A percentile compares a stretch with the other conserved stretches of the same genome.
Evolutionary conservation across 169 alveolate species (phyloP).

Genomic region (Plasmodium relictum): DNA sequence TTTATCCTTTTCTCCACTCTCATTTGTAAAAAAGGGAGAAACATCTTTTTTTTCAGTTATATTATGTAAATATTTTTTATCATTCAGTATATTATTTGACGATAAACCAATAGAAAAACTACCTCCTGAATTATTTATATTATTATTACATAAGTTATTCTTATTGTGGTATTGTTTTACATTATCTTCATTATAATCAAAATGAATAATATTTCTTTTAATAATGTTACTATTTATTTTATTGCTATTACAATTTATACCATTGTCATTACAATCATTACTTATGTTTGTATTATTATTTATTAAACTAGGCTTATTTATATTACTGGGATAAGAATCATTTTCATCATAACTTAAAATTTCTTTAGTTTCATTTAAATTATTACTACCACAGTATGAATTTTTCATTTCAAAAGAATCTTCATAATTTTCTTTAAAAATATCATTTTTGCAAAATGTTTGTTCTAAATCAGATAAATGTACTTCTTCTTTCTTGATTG

Average conservation of each 20-base stretch:
- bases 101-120: no score
- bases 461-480: no score
- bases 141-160: no score
- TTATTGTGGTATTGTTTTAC: not conserved
- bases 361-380: not conserved
- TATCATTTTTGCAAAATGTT: no score
- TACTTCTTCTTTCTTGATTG: no score
- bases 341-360: not conserved
- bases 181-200: not conserved
- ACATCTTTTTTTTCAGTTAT: constrained; percentile 2
- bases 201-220: constrained; percentile 10
- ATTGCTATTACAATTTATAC: not conserved
- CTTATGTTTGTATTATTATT: not conserved
- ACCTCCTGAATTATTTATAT: no score
- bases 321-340: not conserved
- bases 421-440: not conserved
- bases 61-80: no score
- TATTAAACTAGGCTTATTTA: not conserved
- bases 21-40: constrained; percentile 26
- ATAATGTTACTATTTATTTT: constrained; percentile 14
- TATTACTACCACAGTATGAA: not conserved
- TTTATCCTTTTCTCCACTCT: constrained; percentile 21
- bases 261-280: not conserved
- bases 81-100: no score
- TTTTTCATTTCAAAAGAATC: not conserved